phyloP scores from a whole-genome alignment of 768 basidiomycete species.

The Lactarius hengduanensis region DNA sequence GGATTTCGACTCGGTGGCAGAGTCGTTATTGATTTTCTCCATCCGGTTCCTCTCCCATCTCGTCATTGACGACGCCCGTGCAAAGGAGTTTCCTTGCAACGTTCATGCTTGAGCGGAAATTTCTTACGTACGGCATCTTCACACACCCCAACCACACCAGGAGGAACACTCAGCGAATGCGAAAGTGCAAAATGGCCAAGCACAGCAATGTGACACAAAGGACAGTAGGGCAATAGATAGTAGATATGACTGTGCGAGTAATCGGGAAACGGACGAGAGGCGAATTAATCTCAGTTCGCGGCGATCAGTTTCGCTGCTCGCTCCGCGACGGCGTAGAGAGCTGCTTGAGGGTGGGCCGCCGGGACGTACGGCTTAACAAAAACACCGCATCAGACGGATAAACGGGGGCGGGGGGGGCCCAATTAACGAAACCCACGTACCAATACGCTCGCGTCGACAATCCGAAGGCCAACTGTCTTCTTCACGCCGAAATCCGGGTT shows the following conservation, averaged over 20 bases:
- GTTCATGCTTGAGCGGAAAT: too few relatives aligned
- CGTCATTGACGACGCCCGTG: too few relatives aligned
- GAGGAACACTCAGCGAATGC: neutral
- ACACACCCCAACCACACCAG: too few relatives aligned
- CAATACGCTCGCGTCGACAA: conserved; percentile 34
- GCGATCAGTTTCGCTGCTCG: conserved; percentile 26
- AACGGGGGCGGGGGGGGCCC: neutral
- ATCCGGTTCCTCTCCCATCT: too few relatives aligned
- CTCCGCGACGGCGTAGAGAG: conserved; percentile 26
- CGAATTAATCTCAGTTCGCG: neutral
- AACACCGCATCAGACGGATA: neutral
- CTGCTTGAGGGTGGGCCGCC: conserved; percentile 20
- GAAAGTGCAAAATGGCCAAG: neutral
- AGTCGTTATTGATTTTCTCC: too few relatives aligned
- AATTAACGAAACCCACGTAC: conserved; percentile 10
- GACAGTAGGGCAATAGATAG: neutral
- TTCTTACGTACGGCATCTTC: too few relatives aligned
- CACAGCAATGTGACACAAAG: neutral
- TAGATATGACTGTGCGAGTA: neutral
- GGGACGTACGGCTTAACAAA: conserved; percentile 21
- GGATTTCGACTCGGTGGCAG: too few relatives aligned
- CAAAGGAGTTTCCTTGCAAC: too few relatives aligned
- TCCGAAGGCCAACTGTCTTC: conserved; percentile 43
- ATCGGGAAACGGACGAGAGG: neutral
- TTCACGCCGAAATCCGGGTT: conserved; percentile 44